Evolutionary conservation across 352 stramenopile species (phyloP).

Genomic region (Phytophthora pluvialis): DNA sequence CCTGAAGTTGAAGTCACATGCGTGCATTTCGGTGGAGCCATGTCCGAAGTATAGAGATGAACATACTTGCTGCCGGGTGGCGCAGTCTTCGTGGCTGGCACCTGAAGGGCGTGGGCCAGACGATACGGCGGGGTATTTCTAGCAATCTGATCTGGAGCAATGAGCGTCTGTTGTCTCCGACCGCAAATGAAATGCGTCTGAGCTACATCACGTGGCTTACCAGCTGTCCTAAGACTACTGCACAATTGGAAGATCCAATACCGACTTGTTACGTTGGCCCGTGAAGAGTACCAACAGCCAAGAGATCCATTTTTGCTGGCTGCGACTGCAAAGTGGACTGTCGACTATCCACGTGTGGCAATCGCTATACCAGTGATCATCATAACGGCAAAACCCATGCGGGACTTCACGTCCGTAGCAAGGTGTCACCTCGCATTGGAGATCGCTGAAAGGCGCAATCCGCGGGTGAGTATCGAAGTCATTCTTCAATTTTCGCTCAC

Average conservation of each 20-base stretch:
- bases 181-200: background rate
- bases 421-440: background rate
- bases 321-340: slow-evolving; percentile 3
- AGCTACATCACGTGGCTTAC: background rate
- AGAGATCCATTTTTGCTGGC: slow-evolving; percentile 7
- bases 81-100: no score
- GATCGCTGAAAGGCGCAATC: no score
- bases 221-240: slow-evolving; percentile 15
- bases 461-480: background rate
- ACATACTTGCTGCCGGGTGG: no score
- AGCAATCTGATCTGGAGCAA: background rate
- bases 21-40: background rate
- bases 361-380: no score
- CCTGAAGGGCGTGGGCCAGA: background rate
- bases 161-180: background rate
- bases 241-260: slow-evolving; percentile 11
- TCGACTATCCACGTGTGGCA: background rate
- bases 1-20: background rate
- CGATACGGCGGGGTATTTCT: slow-evolving; percentile 2
- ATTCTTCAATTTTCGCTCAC: slow-evolving; percentile 20
- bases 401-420: background rate
- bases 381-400: background rate
- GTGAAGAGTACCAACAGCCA: background rate
- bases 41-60: background rate
- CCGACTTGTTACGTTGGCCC: background rate